Evolutionary conservation across 495 filamentous ascomycete species (phyloP).

Genomic region (Podospora comata): DNA sequence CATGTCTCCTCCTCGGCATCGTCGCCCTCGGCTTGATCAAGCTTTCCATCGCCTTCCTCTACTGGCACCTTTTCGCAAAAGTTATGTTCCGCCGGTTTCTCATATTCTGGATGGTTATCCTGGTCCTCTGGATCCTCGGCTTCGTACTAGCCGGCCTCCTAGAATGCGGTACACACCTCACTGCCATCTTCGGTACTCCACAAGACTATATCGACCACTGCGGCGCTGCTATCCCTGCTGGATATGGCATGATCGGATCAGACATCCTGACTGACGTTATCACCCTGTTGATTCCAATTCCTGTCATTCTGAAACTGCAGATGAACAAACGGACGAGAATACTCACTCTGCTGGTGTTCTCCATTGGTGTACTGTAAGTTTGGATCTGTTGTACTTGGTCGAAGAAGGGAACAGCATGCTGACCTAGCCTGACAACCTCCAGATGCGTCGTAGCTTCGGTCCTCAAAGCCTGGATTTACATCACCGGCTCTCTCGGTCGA

Average conservation of each 20-base stretch:
- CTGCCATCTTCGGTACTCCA: constrained; percentile 12
- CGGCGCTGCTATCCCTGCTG: constrained; percentile 3
- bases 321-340: constrained; percentile 17
- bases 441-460: constrained; percentile 22
- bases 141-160: constrained; percentile 18
- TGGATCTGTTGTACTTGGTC: no score
- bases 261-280: constrained; percentile 23
- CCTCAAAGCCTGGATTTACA: constrained; percentile 23
- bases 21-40: constrained; percentile 18
- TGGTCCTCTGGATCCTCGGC: constrained; percentile 12
- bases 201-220: constrained; percentile 17
- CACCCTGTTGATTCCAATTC: constrained; percentile 24
- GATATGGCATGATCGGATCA: constrained; percentile 20
- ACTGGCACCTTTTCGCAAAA: constrained; percentile 24
- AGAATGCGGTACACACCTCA: constrained; percentile 19
- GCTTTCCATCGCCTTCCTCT: constrained; percentile 19
- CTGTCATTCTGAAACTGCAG: constrained; percentile 16
- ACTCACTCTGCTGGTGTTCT: constrained; percentile 19
- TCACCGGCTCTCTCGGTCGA: constrained; percentile 4
- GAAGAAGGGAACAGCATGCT: no score
- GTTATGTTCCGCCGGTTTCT: constrained; percentile 23
- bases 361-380: constrained; percentile 24
- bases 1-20: constrained; percentile 15
- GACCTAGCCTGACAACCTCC: background rate
- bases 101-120: constrained; percentile 21